Base-by-base conservation (phyloP, 495 filamentous ascomycete species). In the Hypoxylon rickii region DNA sequence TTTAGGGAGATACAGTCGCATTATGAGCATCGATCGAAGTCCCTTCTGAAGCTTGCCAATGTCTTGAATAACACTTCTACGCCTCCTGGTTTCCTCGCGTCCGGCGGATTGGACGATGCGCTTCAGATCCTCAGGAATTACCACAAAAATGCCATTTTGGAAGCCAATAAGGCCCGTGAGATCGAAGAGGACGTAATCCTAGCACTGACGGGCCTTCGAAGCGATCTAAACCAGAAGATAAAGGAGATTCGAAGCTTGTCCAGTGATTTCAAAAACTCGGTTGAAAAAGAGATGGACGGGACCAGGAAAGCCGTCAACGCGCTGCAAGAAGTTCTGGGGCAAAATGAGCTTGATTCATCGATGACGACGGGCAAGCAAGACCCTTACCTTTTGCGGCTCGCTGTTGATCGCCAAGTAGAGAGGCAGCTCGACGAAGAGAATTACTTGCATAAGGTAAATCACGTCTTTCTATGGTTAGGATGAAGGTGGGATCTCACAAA, bases 381-480 rank as follows among this genome's bases (percentile, higher is more conserved):
- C 67, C 94, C 94, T 15, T 97, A 91, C 66, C 82, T 98, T 15
- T 73, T 96, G 58, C 86, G 86, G 44, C 75, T 97, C 26, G 82
- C 80, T 32, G 92, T 96, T 0, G 93, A 97, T 69, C 82, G 86
- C 20, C 91, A 96, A 70, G 76, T 98, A 17, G 92, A 93, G 64
- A 87, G 82, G 61, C 94, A 97, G 66, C 86, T 98, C 36, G 90
- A 96, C 66, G 94, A 98, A 64, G 94, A 98, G 70, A 98, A 97
- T 63, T 97, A 97, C 63, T 67, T 97, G 33, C 94, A 97, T 66
- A 81, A 92, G 76, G 92, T 95, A 78, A 66, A 76, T 11, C 19
- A 0, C n/a, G n/a, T n/a, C n/a, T 40, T 26, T n/a, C 11, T 13
- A 3, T n/a, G 11, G 12, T n/a, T 7, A 8, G 18, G n/a, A 17